phyloP scores from a whole-genome alignment of 176 grass and related monocot species.

The Ampelocalamus luodianensis region DNA sequence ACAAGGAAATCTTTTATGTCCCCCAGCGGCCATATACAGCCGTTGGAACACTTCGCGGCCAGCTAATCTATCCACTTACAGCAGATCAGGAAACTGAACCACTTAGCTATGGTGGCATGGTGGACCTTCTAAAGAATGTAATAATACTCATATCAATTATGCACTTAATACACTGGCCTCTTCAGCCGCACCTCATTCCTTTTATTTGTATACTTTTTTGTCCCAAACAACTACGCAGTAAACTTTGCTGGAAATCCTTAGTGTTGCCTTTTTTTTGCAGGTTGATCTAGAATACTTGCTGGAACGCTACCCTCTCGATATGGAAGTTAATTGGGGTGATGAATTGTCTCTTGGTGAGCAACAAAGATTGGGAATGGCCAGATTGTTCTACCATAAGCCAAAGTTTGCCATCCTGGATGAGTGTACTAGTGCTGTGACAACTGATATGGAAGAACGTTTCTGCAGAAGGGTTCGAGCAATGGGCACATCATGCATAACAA shows the following conservation, averaged over 20 bases:
- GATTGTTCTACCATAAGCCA: constrained; percentile 95
- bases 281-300: constrained; percentile 97
- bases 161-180: neutral
- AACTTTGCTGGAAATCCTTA: constrained; percentile 33
- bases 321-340: constrained; percentile 97
- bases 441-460: constrained; percentile 98
- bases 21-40: constrained; percentile 97
- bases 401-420: constrained; percentile 99
- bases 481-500: constrained; percentile 98
- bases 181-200: constrained; percentile 4
- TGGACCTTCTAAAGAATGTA: constrained; percentile 96
- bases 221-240: neutral
- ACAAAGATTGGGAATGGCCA: constrained; percentile 97
- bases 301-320: constrained; percentile 85
- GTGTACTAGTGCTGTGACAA: constrained; percentile 98
- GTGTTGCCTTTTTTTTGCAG: constrained; percentile 49
- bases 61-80: constrained; percentile 94
- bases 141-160: constrained; percentile 30
- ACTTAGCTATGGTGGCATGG: constrained; percentile 81
- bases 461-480: constrained; percentile 85
- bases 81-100: constrained; percentile 84
- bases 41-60: constrained; percentile 91
- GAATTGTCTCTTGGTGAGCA: constrained; percentile 97
- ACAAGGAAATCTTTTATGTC: constrained; percentile 99
- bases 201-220: constrained; percentile 24